These are phyloP conservation scores for Cladosporium velox DNA, from an alignment of 2,329 filamentous ascomycete species.

Conservation along the genomic window DNA sequence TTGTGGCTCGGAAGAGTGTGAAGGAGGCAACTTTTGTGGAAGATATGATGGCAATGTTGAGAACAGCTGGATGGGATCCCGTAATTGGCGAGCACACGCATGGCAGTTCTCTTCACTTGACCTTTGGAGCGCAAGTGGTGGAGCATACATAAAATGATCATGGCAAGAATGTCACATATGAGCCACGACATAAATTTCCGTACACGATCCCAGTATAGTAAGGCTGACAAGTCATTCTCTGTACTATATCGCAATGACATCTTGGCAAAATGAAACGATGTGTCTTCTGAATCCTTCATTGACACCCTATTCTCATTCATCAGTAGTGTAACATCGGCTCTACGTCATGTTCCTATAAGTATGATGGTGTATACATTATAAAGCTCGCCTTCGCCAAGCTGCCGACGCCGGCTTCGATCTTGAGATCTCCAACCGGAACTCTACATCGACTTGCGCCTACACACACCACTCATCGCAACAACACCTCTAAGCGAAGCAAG, in stretches of 20 bases:
- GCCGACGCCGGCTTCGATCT: not conserved
- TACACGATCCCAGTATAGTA: not conserved
- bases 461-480: not conserved
- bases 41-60: not conserved
- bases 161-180: not conserved
- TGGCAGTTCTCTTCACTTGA: not conserved
- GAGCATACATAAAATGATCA: not conserved
- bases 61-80: not conserved
- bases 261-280: too few relatives aligned
- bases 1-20: not conserved
- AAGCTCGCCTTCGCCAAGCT: not conserved
- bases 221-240: too few relatives aligned
- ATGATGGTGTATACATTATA: too few relatives aligned
- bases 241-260: too few relatives aligned
- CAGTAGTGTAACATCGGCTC: not conserved
- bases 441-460: not conserved
- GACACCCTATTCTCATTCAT: not conserved
- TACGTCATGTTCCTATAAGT: too few relatives aligned
- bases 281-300: not conserved
- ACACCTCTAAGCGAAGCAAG: not conserved
- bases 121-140: not conserved
- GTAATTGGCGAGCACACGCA: not conserved
- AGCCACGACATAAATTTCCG: not conserved
- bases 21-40: not conserved
- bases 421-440: not conserved